Evolutionary conservation across 176 grass and related monocot genomes (phyloP), one percentile per base, ranked within the genome.

Genomic region (Urochloa ruziziensis): DNA sequence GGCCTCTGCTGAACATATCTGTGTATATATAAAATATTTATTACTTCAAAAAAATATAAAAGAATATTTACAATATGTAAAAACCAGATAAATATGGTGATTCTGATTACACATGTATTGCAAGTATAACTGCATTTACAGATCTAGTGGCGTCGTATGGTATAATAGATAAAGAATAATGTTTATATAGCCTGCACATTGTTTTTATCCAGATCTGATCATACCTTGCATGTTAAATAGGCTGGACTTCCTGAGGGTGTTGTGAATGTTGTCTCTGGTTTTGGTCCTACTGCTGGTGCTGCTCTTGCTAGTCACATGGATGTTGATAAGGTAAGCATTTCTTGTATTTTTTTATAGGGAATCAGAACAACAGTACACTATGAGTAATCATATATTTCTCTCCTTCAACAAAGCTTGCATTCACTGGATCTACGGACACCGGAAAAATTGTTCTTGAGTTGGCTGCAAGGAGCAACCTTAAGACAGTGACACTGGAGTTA

Each of bases 271-370:
- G 32, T 99, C 25, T 94, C 97, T 56, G 93, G 97, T 74, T 99
- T 77, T 83, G 97, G 97, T 53, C 97, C 97, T 44, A 94, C 93
- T 77, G 97, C 93, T 88, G 97, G 97, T 85, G 97, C 97, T 86
- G 87, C 93, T 82, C 85, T 99, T 92, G 91, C 97, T 81, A 90
- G 93, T 76, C 97, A 99, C 74, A 99, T 99, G 97, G 97, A 99
- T 75, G 93, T 99, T 39, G 97, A 99, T 80, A 99, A 99, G 97
- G 93, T 95, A 87, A 82, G 69, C n/a, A 2, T 69, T 69, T 21
- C 8, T 75, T 57, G 1, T 43, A 9, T 72, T 28, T 70, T 59
- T 35, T 43, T 35, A 36, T 63, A 3, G 5, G 82, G 8, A 17
- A 16, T 19, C 0, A 59, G 0, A 48, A 88, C 72, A 56, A 11